Evolutionary conservation across 176 grass and related monocot species (phyloP), one percentile per base, ranked within the genome.

Genomic region (Alopecurus myosuroides): DNA sequence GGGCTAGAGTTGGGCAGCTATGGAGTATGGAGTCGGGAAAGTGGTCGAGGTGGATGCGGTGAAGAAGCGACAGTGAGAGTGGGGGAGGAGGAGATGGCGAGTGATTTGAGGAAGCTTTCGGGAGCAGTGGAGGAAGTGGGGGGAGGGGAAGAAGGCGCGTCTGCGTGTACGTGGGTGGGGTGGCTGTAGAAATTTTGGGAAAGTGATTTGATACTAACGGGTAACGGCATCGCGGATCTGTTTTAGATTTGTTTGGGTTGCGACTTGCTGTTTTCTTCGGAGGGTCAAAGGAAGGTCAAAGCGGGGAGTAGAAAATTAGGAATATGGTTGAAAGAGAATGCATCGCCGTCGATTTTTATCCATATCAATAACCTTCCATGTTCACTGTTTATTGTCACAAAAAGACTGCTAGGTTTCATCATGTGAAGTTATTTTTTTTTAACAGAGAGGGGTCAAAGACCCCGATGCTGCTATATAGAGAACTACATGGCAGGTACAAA

Each of bases 41-140:
- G 80, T 35, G 66, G 84, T 39, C 62, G 29, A 0, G 9, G 63
- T 34, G 57, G 57, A 2, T 33, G 78, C 39, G 28, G 18, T 11
- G n/a, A 11, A 62, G 75, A 23, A 66, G 55, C 28, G 88, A 74
- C 10, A 58, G 37, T 45, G 28, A 15, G 12, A 35, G 78, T 14
- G 77, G 30, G 1, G 58, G 58, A 1, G 70, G 63, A 25, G 49
- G n/a, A 33, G 64, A 66, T 49, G 79, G 72, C 23, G 23, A 85
- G 33, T 75, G 87, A 72, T 33, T 62, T 70, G 63, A 28, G 85
- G 28, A 68, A 35, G 87, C 57, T 40, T 41, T 78, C 11, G 66
- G 31, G 52, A 36, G 34, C 18, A n/a, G 80, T 44, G 12, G 68
- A 44, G 11, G 66, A 40, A 40, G 68, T 39, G 28, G 65, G 26